Evolutionary conservation across 1,284 basidiomycete species (phyloP).

Genomic region (Cystobasidium slooffiae): DNA sequence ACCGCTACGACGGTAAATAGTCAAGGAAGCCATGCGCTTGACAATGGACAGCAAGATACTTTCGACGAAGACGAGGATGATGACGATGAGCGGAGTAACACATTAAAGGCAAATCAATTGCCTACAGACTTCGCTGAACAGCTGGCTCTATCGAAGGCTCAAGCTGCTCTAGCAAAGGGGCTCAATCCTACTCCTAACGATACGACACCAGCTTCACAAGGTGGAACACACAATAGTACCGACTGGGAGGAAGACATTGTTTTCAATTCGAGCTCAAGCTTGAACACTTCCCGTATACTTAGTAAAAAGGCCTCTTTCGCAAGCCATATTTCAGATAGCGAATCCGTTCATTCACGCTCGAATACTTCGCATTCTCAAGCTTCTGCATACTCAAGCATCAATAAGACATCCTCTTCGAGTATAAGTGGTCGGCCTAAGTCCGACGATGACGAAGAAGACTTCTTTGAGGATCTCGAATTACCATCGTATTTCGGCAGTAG

Average conservation of each 20-base stretch:
- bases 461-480: conserved; percentile 76
- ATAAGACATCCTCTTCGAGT: conserved; percentile 62
- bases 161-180: conserved; percentile 18
- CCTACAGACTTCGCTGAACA: conserved; percentile 32
- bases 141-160: conserved; percentile 34
- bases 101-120: conserved; percentile 35
- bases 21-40: neutral
- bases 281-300: conserved; percentile 55
- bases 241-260: conserved; percentile 54
- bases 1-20: too few species aligned
- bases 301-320: conserved; percentile 59
- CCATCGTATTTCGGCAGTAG: conserved; percentile 61
- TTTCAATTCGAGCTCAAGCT: conserved; percentile 42
- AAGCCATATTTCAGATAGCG: conserved; percentile 75
- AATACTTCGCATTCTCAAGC: conserved; percentile 63
- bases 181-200: neutral
- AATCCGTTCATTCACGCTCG: conserved; percentile 68
- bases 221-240: neutral
- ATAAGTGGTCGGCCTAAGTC: conserved; percentile 56
- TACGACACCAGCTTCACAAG: neutral
- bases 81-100: conserved; percentile 33
- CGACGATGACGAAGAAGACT: conserved; percentile 66
- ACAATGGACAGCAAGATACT: neutral
- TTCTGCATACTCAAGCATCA: conserved; percentile 63
- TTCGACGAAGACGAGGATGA: conserved; percentile 3